Percentiles rank a stretch among this genome's conserved stretches.
Conservation (phyloP, 352 stramenopile species). For the Albugo laibachii region DNA sequence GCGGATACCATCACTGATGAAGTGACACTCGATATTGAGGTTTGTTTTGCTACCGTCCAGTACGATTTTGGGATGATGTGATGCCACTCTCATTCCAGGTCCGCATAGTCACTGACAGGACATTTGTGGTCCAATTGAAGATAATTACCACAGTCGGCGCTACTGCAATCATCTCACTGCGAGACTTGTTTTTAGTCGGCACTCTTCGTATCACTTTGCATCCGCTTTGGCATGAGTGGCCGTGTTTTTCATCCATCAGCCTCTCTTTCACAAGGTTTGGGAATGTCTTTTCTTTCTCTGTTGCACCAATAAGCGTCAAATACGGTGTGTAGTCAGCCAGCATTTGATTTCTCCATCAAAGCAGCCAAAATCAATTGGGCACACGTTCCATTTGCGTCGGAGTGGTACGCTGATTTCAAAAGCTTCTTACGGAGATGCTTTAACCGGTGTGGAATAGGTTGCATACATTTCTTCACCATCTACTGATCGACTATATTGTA, state of each 20-base stretch:
- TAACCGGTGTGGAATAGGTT: slow-evolving; percentile 16
- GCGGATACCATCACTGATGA: slow-evolving; percentile 32
- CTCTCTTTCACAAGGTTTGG: slow-evolving; percentile 54
- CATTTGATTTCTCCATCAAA: slow-evolving; percentile 59
- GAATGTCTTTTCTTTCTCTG: background rate
- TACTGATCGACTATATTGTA: slow-evolving; percentile 56
- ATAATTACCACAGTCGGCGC: slow-evolving; percentile 42
- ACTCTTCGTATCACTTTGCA: slow-evolving; percentile 54
- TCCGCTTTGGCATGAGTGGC: slow-evolving; percentile 39
- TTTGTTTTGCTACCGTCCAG: slow-evolving; percentile 9
- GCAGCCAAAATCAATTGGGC: slow-evolving; percentile 71
- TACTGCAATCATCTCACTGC: slow-evolving; percentile 27
- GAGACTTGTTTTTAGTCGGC: slow-evolving; percentile 43
- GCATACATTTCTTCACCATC: slow-evolving; percentile 52
- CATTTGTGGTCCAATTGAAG: slow-evolving; percentile 35
- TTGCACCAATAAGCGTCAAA: background rate
- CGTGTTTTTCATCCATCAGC: slow-evolving; percentile 41
- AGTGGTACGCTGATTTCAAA: slow-evolving; percentile 21
- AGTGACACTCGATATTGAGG: slow-evolving; percentile 45
- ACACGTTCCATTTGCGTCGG: slow-evolving; percentile 60
- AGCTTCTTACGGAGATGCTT: background rate
- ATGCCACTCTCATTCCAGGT: background rate
- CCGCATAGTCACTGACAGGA: slow-evolving; percentile 35
- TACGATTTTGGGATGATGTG: background rate
- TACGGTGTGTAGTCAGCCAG: slow-evolving; percentile 19